These are phyloP conservation scores for Rhodosporidiobolus sp. DNA, from an alignment of 768 basidiomycete genomes.

Conservation along the genomic window DNA sequence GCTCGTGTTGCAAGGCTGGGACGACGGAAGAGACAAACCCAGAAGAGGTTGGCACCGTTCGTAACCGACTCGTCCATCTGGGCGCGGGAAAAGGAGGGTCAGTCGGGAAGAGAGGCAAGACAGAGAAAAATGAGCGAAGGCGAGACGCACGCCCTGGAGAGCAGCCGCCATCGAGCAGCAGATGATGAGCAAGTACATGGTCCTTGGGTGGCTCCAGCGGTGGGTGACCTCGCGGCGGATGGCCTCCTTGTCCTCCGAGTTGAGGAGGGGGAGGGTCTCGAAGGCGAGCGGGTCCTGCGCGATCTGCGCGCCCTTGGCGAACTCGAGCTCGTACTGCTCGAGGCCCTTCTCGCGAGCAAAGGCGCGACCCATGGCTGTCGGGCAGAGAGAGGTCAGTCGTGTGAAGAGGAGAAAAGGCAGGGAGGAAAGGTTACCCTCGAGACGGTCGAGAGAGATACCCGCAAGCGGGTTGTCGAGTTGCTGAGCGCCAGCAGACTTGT, in stretches of 20 bases:
- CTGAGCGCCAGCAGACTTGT: background rate
- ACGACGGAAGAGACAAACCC: conserved; percentile 35
- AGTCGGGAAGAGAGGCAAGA: too few species aligned
- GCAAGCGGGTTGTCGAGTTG: conserved; percentile 58
- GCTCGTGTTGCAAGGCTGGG: too few species aligned
- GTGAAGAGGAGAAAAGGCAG: background rate
- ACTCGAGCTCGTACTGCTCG: conserved; percentile 43
- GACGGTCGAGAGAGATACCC: conserved; percentile 61
- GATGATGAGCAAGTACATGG: conserved; percentile 50
- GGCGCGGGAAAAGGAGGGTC: too few species aligned
- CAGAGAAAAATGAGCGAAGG: conserved; percentile 48
- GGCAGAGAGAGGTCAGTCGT: background rate
- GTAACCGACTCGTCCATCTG: conserved; percentile 65
- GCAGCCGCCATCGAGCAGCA: conserved; percentile 23
- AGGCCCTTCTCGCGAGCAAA: conserved; percentile 58
- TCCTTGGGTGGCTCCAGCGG: too few species aligned
- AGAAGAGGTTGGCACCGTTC: conserved; percentile 64
- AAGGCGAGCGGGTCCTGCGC: conserved; percentile 52
- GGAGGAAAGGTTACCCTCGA: conserved; percentile 49
- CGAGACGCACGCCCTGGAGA: conserved; percentile 5
- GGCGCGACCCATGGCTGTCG: conserved; percentile 24
- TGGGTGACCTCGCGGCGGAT: conserved; percentile 52
- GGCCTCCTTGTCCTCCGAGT: conserved; percentile 50
- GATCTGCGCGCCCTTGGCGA: conserved; percentile 62
- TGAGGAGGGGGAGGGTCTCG: conserved; percentile 53